Evolutionary conservation across 148 eudicot species (phyloP).

Genomic region (Chenopodium quinoa): DNA sequence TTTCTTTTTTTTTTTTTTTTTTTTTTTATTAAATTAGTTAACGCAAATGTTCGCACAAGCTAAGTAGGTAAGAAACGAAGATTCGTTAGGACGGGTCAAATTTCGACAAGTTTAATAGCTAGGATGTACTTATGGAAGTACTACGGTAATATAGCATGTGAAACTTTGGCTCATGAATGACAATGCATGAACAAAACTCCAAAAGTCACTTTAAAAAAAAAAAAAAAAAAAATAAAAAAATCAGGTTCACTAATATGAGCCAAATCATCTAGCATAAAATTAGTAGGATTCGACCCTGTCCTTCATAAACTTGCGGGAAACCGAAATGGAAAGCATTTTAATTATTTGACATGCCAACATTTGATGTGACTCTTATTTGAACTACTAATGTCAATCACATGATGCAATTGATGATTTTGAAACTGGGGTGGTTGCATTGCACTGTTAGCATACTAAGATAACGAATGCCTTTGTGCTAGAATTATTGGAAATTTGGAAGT

Average conservation of each 20-base stretch:
- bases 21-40: no score
- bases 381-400: conserved; percentile 1
- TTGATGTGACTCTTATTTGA: conserved; percentile 11
- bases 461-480: not conserved
- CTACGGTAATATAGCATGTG: conserved; percentile 13
- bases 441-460: not conserved
- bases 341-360: conserved; percentile 1
- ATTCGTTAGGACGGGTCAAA: no score
- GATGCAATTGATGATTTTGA: not conserved
- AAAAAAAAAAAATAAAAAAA: not conserved
- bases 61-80: no score
- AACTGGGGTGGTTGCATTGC: no score
- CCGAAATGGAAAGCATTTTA: conserved; percentile 10
- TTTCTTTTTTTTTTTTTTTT: no score
- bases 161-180: conserved; percentile 15
- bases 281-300: conserved; percentile 20
- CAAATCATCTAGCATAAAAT: conserved; percentile 8
- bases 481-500: not conserved
- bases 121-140: not conserved
- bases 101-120: not conserved
- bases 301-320: conserved; percentile 1
- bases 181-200: conserved; percentile 14
- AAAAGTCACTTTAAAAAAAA: not conserved
- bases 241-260: not conserved
- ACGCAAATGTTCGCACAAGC: no score